Percentiles rank a stretch among this genome's conserved stretches.
phyloP scores from a whole-genome alignment of 352 stramenopile genomes.

The Sclerospora graminicola region DNA sequence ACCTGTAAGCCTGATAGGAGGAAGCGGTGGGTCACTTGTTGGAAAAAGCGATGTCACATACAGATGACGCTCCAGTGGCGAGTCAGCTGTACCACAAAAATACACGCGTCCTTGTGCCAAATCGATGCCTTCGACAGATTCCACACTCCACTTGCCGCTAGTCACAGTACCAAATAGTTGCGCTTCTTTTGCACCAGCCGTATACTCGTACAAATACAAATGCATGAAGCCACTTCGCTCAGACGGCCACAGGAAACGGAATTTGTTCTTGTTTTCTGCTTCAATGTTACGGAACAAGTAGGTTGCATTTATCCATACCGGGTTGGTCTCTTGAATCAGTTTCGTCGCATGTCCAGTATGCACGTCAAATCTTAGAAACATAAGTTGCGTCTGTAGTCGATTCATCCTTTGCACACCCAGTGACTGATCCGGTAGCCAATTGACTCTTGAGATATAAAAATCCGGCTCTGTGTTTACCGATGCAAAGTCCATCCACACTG shows the following conservation, averaged over 20 bases:
- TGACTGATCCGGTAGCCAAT: slow-evolving; percentile 91
- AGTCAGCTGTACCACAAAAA: slow-evolving; percentile 81
- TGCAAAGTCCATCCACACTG: slow-evolving; percentile 73
- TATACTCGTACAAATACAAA: slow-evolving; percentile 93
- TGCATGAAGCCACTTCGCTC: slow-evolving; percentile 92
- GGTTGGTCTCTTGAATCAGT: slow-evolving; percentile 84
- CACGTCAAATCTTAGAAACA: slow-evolving; percentile 75
- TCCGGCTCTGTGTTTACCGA: slow-evolving; percentile 31
- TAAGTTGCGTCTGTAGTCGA: slow-evolving; percentile 62
- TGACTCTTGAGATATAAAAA: slow-evolving; percentile 89
- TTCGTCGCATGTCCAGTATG: slow-evolving; percentile 47
- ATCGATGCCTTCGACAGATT: slow-evolving; percentile 78
- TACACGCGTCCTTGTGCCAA: slow-evolving; percentile 78
- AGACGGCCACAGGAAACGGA: slow-evolving; percentile 93
- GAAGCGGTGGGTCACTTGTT: slow-evolving; percentile 26
- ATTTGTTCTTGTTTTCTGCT: slow-evolving; percentile 60
- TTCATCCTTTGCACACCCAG: slow-evolving; percentile 87
- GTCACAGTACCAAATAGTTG: slow-evolving; percentile 54
- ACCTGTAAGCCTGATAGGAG: slow-evolving; percentile 55
- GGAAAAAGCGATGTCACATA: slow-evolving; percentile 76
- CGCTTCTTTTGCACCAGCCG: slow-evolving; percentile 19
- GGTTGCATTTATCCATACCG: slow-evolving; percentile 93
- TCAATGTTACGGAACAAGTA: slow-evolving; percentile 89
- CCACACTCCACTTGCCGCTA: slow-evolving; percentile 57
- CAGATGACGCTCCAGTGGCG: slow-evolving; percentile 86